Percentiles rank a stretch among this genome's conserved stretches.
Conservation (phyloP, 2,329 filamentous ascomycete species). For the Colletotrichum coccodes region DNA sequence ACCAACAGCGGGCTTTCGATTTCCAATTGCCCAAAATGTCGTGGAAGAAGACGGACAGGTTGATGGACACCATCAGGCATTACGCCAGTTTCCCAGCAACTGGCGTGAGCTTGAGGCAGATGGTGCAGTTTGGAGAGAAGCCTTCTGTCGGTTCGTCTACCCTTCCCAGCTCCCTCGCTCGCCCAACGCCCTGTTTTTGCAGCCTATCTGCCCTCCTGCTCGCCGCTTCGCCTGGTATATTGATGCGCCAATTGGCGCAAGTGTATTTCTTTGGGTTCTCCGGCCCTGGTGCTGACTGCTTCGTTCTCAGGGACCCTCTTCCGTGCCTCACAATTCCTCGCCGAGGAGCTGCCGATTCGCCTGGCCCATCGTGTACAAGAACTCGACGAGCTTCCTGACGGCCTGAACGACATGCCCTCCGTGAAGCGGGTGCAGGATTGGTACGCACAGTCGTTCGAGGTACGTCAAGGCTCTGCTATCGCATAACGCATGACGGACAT, state of each 20-base stretch:
- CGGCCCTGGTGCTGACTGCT: neutral
- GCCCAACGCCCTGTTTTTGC: conserved; percentile 19
- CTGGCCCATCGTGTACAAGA: conserved; percentile 97
- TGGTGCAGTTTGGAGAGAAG: conserved; percentile 98
- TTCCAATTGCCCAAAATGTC: conserved; percentile 71
- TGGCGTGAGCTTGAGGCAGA: conserved; percentile 94
- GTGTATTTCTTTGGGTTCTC: neutral
- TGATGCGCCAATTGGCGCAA: conserved; percentile 5
- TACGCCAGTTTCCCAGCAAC: conserved; percentile 98
- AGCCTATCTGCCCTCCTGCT: neutral
- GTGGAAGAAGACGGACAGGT: conserved; percentile 88
- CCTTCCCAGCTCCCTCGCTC: conserved; percentile 19
- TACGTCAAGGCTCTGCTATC: conserved; percentile 54
- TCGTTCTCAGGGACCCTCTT: conserved; percentile 82
- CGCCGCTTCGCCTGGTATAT: neutral
- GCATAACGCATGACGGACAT: conserved; percentile 19
- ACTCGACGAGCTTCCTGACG: conserved; percentile 90
- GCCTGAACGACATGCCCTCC: conserved; percentile 96
- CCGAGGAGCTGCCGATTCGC: conserved; percentile 96
- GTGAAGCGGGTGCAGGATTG: conserved; percentile 95
- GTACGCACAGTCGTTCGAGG: conserved; percentile 99
- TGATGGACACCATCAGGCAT: conserved; percentile 98
- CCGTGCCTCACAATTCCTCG: conserved; percentile 96
- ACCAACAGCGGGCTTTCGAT: conserved; percentile 28
- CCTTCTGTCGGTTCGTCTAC: conserved; percentile 82